These are phyloP conservation scores for Cucurbita ficifolia DNA, from an alignment of 306 rosid species.

Conservation along the genomic window DNA sequence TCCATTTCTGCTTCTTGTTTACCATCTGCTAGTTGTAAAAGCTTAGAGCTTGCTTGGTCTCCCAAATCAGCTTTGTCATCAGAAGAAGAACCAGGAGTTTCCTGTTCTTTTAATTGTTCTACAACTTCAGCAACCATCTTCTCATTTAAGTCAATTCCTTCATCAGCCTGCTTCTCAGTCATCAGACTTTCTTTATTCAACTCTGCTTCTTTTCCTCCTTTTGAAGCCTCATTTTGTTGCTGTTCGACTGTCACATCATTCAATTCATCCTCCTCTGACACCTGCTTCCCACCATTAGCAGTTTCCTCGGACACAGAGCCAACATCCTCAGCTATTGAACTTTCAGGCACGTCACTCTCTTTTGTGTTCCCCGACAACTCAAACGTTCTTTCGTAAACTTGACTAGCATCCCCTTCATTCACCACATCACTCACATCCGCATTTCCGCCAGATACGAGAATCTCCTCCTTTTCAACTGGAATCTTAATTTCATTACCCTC, in stretches of 20 bases:
- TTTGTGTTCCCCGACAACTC: conserved; percentile 10
- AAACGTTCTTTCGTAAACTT: conserved; percentile 11
- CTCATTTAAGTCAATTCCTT: conserved; percentile 10
- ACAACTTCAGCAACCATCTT: conserved; percentile 10
- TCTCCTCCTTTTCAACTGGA: conserved; percentile 8
- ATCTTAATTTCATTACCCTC: conserved; percentile 9
- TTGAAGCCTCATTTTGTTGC: background rate
- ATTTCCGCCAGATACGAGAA: background rate
- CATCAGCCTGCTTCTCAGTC: conserved; percentile 9
- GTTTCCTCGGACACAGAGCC: conserved; percentile 6
- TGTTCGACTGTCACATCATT: conserved; percentile 1
- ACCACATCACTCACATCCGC: conserved; percentile 8
- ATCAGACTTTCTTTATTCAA: background rate
- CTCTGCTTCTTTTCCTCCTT: background rate
- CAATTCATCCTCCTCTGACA: conserved; percentile 7
- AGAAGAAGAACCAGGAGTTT: background rate
- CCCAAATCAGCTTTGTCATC: background rate
- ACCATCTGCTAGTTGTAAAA: conserved; percentile 9
- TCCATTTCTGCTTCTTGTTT: background rate
- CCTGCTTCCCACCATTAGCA: conserved; percentile 6
- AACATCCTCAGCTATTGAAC: conserved; percentile 10
- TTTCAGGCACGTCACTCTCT: conserved; percentile 8
- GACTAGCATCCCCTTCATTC: conserved; percentile 20
- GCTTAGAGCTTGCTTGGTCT: conserved; percentile 10
- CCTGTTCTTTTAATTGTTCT: background rate